A percentile compares a stretch with the other conserved stretches of the same genome.
phyloP scores from a whole-genome alignment of 352 stramenopile genomes.

The Phytophthora podocarpi region DNA sequence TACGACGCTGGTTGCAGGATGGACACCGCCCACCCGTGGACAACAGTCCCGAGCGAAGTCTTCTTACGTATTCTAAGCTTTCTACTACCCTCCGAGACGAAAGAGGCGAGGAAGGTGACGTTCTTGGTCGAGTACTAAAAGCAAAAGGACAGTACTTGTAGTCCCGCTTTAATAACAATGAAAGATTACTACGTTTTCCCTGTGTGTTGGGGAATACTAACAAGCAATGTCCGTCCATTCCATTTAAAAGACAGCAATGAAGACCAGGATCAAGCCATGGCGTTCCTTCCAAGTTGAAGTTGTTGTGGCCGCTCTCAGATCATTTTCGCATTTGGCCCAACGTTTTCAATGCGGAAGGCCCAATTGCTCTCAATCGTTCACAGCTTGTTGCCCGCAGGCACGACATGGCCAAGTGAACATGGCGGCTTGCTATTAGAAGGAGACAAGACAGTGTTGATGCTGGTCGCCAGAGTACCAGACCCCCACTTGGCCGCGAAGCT shows the following conservation, averaged over 20 bases:
- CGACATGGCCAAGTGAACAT: background rate
- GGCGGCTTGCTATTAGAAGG: background rate
- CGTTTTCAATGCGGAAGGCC: constrained; percentile 5
- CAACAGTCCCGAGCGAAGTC: constrained; percentile 6
- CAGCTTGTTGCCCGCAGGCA: constrained; percentile 2
- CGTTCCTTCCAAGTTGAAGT: too few relatives aligned
- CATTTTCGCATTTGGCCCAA: background rate
- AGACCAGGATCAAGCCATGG: too few relatives aligned
- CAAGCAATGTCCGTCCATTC: too few relatives aligned
- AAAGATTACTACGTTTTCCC: too few relatives aligned
- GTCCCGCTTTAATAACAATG: too few relatives aligned
- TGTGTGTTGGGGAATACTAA: too few relatives aligned
- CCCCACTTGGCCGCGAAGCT: constrained; percentile 19
- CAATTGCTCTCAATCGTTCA: constrained; percentile 4
- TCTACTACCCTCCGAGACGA: background rate
- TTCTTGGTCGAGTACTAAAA: constrained; percentile 5
- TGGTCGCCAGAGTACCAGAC: constrained; percentile 1
- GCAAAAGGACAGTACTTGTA: too few relatives aligned
- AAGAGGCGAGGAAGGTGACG: constrained; percentile 4
- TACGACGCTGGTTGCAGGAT: background rate
- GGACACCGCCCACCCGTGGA: constrained; percentile 1
- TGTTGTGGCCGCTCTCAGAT: background rate
- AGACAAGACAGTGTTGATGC: constrained; percentile 20
- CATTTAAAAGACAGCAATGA: too few relatives aligned
- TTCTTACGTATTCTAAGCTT: constrained; percentile 2